Base-by-base conservation (phyloP, 805 yeast genomes). In the Clavispora santaluciae region DNA sequence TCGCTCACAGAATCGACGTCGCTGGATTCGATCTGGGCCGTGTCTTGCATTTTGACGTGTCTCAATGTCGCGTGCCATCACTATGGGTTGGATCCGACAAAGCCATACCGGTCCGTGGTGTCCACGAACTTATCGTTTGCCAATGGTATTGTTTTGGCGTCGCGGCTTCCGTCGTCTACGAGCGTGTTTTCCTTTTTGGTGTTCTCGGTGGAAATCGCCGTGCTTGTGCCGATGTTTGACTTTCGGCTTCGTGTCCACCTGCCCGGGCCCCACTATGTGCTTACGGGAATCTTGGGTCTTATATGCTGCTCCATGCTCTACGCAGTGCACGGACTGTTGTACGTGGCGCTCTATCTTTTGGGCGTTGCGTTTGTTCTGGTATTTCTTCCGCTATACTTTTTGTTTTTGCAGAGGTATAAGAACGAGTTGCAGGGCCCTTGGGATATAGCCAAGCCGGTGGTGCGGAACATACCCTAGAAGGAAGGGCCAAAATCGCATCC, bases 1-100 rank as follows among this genome's bases (percentile, higher is more conserved):
- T 88, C 96, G 0, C 70, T 93, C 33, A 88, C 96, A 0, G 79
- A 81, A 53, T 84, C 96, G 0, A 88, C 96, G 0, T 79, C 96
- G 0, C 83, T 93, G 0, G 98, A 93, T 64, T 87, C 96, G 12
- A 88, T 93, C 44, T 91, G 98, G 97, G 89, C 95, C 0, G 62
- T 93, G 4, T 78, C 95, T 6, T 79, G 83, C 35, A 83, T 96
- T 81, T 67, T 93, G 12, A 80, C 86, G 23, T 51, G 87, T 9
- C 65, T 81, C 33, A 88, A 88, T 53, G 64, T 89, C 3, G 55
- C 81, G 20, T 71, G 81, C 51, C 81, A 83, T 55, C 86, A 86
- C 61, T 83, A 84, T 58, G 73, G 84, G 26, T 68, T 75, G 53
- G 76, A 75, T 46, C 56, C 73, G n/a, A 50, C 56, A 4, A 35